A percentile compares a stretch with the other conserved stretches of the same genome.
These are phyloP conservation scores for Arthrobotrys conoides DNA, from an alignment of 2,329 filamentous ascomycete genomes.

Conservation along the genomic window DNA sequence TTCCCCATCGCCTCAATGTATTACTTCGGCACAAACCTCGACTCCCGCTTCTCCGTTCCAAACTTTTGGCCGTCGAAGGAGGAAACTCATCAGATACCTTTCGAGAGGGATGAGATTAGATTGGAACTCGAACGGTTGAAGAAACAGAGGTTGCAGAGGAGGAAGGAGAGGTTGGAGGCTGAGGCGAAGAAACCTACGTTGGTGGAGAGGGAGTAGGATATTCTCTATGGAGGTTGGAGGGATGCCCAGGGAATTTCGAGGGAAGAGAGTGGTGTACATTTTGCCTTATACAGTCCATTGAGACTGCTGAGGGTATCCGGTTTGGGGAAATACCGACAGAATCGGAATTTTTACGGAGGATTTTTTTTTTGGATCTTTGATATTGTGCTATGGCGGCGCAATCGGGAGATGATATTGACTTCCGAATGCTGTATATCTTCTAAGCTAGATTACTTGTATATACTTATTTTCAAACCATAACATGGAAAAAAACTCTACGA, in stretches of 20 bases:
- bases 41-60: slow-evolving; percentile 87
- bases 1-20: slow-evolving; percentile 99
- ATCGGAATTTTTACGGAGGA: background rate
- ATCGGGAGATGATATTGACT: slow-evolving; percentile 3
- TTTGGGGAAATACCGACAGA: too few species aligned
- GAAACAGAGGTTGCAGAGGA: slow-evolving; percentile 65
- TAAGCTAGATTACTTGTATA: background rate
- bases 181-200: slow-evolving; percentile 31
- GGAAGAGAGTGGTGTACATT: background rate
- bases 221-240: background rate
- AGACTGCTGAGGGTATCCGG: background rate
- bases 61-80: slow-evolving; percentile 93
- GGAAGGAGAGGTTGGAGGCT: slow-evolving; percentile 50
- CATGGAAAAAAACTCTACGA: slow-evolving; percentile 15
- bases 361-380: background rate
- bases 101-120: slow-evolving; percentile 84
- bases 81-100: slow-evolving; percentile 81
- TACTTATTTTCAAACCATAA: slow-evolving; percentile 1
- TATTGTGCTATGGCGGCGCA: background rate
- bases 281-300: background rate
- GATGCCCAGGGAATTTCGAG: background rate
- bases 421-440: background rate
- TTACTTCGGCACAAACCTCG: slow-evolving; percentile 99
- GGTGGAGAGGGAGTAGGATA: slow-evolving; percentile 23
- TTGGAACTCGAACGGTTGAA: slow-evolving; percentile 78